Conservation (phyloP, 192 early-diverging fungal genomes). For the Entomortierella beljakovae region DNA sequence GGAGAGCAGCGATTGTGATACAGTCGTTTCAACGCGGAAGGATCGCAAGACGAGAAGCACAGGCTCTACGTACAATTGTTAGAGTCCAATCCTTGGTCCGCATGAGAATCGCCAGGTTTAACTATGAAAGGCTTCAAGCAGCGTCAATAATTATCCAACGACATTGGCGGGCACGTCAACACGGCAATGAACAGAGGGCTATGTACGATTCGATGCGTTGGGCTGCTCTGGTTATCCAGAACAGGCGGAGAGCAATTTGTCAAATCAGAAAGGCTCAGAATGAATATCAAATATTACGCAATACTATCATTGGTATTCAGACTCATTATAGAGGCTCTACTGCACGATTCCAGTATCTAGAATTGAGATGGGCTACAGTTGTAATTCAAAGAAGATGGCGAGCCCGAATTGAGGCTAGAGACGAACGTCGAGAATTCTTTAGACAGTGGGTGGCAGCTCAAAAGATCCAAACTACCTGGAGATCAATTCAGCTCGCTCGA, state of each 20-base stretch:
- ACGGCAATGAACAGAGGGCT: slow-evolving; percentile 13
- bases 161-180: slow-evolving; percentile 37
- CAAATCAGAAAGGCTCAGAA: slow-evolving; percentile 25
- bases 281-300: slow-evolving; percentile 16
- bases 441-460: slow-evolving; percentile 26
- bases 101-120: slow-evolving; percentile 16
- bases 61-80: slow-evolving; percentile 29
- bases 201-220: slow-evolving; percentile 5
- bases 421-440: slow-evolving; percentile 21
- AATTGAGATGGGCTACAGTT: slow-evolving; percentile 27
- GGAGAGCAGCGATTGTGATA: slow-evolving; percentile 16
- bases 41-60: slow-evolving; percentile 12
- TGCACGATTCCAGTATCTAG: slow-evolving; percentile 15
- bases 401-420: slow-evolving; percentile 9
- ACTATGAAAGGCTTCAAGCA: slow-evolving; percentile 16
- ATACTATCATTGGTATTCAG: slow-evolving; percentile 23
- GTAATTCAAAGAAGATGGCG: slow-evolving; percentile 34
- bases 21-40: slow-evolving; percentile 39
- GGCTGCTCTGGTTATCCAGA: slow-evolving; percentile 32
- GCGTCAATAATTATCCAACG: slow-evolving; percentile 37
- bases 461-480: slow-evolving; percentile 32
- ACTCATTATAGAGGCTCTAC: slow-evolving; percentile 27
- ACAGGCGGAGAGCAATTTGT: slow-evolving; percentile 32
- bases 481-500: slow-evolving; percentile 13
- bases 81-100: slow-evolving; percentile 33